These are phyloP conservation scores for Kodamaea lidongshanica DNA, from an alignment of 805 yeast genomes.

Conservation along the genomic window DNA sequence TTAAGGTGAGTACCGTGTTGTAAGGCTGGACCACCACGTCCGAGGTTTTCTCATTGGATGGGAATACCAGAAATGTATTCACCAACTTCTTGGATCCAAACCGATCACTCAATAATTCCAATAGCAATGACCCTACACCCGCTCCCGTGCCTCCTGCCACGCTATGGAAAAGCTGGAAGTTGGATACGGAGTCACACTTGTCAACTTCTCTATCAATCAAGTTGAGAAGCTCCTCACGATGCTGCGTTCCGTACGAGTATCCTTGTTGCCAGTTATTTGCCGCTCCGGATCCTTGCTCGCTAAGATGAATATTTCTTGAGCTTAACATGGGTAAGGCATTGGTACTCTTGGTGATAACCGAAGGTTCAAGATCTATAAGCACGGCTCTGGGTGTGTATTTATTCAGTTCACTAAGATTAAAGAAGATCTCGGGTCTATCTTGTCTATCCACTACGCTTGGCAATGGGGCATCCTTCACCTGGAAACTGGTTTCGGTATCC, in stretches of 20 bases:
- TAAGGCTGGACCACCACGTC: conserved; percentile 99
- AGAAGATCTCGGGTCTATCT: conserved; percentile 81
- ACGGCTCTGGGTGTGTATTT: conserved; percentile 86
- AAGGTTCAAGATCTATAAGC: conserved; percentile 83
- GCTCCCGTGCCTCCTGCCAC: conserved; percentile 99
- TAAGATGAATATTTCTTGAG: conserved; percentile 72
- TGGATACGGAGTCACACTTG: conserved; percentile 81
- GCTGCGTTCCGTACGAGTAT: conserved; percentile 61
- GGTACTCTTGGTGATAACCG: conserved; percentile 64
- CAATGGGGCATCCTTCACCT: conserved; percentile 11
- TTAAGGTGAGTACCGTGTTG: conserved; percentile 77
- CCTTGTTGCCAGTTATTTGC: conserved; percentile 97
- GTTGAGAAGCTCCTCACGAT: conserved; percentile 70
- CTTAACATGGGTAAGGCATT: conserved; percentile 61
- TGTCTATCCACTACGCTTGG: conserved; percentile 25
- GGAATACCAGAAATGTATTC: conserved; percentile 84
- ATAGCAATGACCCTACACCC: conserved; percentile 79
- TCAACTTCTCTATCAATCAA: conserved; percentile 87
- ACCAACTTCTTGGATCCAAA: conserved; percentile 73
- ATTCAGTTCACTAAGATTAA: conserved; percentile 65
- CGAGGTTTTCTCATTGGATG: conserved; percentile 66
- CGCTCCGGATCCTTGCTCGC: conserved; percentile 85
- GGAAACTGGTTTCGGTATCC: conserved; percentile 8
- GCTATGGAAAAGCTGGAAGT: conserved; percentile 86
- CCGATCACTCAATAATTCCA: conserved; percentile 75